Evolutionary conservation across 371 early-diverging fungal genomes (phyloP).

Genomic region (Rhizopus delemar): DNA sequence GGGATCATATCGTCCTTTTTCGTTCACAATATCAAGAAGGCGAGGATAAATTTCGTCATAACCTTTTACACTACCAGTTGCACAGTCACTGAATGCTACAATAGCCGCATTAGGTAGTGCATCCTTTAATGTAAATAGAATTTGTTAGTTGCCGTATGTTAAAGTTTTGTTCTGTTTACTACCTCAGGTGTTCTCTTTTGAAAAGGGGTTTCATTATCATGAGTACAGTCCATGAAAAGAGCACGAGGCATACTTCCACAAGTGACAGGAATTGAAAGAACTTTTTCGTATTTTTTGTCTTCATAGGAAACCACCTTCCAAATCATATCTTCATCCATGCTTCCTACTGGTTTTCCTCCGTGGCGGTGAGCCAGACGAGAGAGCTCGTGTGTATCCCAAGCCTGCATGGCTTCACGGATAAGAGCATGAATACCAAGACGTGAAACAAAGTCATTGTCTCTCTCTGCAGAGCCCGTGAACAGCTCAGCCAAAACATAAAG

Average conservation of each 20-base stretch:
- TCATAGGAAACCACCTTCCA: slow-evolving; percentile 50
- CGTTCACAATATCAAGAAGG: slow-evolving; percentile 84
- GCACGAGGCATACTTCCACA: slow-evolving; percentile 77
- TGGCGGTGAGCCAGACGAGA: slow-evolving; percentile 85
- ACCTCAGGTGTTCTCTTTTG: slow-evolving; percentile 79
- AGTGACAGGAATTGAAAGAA: slow-evolving; percentile 37
- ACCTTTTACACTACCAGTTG: slow-evolving; percentile 93
- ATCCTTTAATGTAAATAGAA: slow-evolving; percentile 49
- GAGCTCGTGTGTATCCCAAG: slow-evolving; percentile 91
- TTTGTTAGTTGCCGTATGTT: not conserved
- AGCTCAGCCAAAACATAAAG: slow-evolving; percentile 96
- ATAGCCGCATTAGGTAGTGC: slow-evolving; percentile 90
- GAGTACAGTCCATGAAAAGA: slow-evolving; percentile 97
- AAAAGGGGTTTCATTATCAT: slow-evolving; percentile 95
- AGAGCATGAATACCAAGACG: slow-evolving; percentile 93
- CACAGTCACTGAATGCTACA: slow-evolving; percentile 87
- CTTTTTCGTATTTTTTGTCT: slow-evolving; percentile 41
- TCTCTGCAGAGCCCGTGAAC: slow-evolving; percentile 93
- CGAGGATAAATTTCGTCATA: slow-evolving; percentile 92
- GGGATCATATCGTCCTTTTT: slow-evolving; percentile 74
- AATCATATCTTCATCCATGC: slow-evolving; percentile 63
- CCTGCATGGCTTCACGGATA: slow-evolving; percentile 96
- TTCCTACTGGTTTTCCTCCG: slow-evolving; percentile 87
- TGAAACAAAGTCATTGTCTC: slow-evolving; percentile 86
- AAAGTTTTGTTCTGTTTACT: not conserved